phyloP scores from a whole-genome alignment of 345 rosid species.

The Corchorus olitorius region DNA sequence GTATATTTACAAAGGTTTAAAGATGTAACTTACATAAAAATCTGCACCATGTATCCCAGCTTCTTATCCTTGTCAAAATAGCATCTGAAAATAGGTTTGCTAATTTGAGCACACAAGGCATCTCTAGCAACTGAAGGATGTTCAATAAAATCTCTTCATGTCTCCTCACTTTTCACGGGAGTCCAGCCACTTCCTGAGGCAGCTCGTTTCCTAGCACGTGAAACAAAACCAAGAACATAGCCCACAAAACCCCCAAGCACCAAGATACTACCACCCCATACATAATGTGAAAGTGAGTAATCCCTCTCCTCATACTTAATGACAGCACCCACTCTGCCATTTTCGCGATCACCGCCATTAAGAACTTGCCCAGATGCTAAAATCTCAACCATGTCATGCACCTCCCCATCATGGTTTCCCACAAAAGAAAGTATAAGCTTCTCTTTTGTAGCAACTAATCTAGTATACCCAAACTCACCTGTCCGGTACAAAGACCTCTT shows the following conservation, averaged over 20 bases:
- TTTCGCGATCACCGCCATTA: slow-evolving; percentile 36
- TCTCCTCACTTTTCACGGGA: slow-evolving; percentile 60
- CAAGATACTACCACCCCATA: slow-evolving; percentile 70
- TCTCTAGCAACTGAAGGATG: background rate
- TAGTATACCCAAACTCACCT: slow-evolving; percentile 93
- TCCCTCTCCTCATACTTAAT: slow-evolving; percentile 24
- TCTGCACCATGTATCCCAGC: background rate
- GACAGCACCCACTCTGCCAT: slow-evolving; percentile 15
- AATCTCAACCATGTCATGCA: slow-evolving; percentile 84
- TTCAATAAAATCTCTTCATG: slow-evolving; percentile 32
- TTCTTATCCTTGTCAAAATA: background rate
- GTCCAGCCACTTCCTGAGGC: slow-evolving; percentile 51
- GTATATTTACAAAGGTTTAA: background rate
- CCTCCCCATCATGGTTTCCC: slow-evolving; percentile 87
- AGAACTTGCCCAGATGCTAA: slow-evolving; percentile 70
- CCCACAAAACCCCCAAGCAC: slow-evolving; percentile 71
- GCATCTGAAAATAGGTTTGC: slow-evolving; percentile 9
- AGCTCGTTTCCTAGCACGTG: slow-evolving; percentile 51
- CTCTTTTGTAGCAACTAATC: slow-evolving; percentile 75
- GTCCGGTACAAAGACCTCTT: slow-evolving; percentile 72
- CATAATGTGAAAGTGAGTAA: slow-evolving; percentile 45
- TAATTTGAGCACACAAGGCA: background rate
- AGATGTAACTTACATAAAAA: background rate
- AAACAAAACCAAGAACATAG: slow-evolving; percentile 61
- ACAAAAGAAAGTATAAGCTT: slow-evolving; percentile 71